Evolutionary conservation across 208 protist species (phyloP), one percentile per base, ranked within the genome.

Genomic region (Borovskyia barvae): DNA sequence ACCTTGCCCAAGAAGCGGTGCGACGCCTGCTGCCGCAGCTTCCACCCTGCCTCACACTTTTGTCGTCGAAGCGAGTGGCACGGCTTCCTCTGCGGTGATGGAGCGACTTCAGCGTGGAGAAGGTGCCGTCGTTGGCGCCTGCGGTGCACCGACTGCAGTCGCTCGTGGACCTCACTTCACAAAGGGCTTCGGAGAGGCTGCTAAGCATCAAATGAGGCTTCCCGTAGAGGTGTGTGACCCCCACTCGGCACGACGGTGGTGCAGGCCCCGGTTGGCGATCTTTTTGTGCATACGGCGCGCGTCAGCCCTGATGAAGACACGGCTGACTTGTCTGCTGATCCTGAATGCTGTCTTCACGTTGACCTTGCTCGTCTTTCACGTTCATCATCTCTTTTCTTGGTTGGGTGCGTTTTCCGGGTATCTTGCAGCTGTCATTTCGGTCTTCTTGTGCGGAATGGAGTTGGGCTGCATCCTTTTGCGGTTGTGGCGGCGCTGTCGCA

Each of bases 381-480:
- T 37, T 17, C 40, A 77, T n/a, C 57, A 80, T 47, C 47, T 75
- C 9, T 66, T 76, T 42, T 79, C 77, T 25, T 6, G 19, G 1
- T 20, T 70, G 11, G 72, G 67, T 12, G 48, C 67, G 1, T 30
- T 67, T n/a, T 42, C 49, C 17, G 77, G 72, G 43, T 76, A 76
- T 40, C n/a, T 64, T 20, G 35, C 64, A 3, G 72, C 68, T 0
- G 47, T 66, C 25, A 58, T 55, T 36, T 58, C 59, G 26, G 59
- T 71, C n/a, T 57, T 77, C 24, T 59, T 69, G 30, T 43, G 74
- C 53, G 56, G 51, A 12, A 63, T 67, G 67, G 59, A 66, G 59
- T 14, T 32, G 5, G 53, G 45, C 26, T 66, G 53, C 67, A 37
- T 61, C 37, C 6, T 33, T 3, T 57, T 59, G 39, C 54, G 30